Evolutionary conservation across 2,329 filamentous ascomycete genomes (phyloP).

Genomic region (Apiospora marii): DNA sequence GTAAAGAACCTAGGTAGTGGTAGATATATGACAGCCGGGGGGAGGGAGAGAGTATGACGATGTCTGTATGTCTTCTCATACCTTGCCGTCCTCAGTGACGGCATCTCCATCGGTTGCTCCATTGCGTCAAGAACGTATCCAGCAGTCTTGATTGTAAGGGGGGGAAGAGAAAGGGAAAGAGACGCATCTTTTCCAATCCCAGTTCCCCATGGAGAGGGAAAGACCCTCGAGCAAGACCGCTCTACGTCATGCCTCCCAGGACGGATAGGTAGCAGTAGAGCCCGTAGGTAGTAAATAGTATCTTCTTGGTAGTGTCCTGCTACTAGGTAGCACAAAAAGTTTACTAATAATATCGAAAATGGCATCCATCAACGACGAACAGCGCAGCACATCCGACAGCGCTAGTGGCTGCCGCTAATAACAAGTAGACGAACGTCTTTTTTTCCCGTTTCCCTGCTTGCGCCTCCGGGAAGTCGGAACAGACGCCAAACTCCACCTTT

Average conservation of each 20-base stretch:
- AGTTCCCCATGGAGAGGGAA: background rate
- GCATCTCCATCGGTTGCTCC: background rate
- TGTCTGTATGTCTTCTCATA: background rate
- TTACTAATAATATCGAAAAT: background rate
- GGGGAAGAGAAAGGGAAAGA: background rate
- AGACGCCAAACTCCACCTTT: background rate
- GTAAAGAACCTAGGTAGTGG: background rate
- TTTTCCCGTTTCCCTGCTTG: too few relatives aligned
- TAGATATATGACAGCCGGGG: background rate
- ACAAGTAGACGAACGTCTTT: background rate
- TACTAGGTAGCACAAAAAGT: too few relatives aligned
- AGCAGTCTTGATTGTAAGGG: background rate
- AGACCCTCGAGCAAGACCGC: background rate
- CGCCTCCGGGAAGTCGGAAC: conserved; percentile 6
- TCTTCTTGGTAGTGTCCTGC: too few relatives aligned
- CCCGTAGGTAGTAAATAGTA: too few relatives aligned
- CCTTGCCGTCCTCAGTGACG: background rate
- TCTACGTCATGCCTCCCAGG: background rate
- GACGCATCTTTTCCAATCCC: too few relatives aligned
- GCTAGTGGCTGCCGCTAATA: background rate
- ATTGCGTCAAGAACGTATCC: background rate
- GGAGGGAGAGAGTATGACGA: background rate
- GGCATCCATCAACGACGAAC: background rate
- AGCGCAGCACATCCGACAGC: background rate
- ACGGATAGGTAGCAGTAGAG: too few relatives aligned